Conservation (phyloP, 2,329 filamentous ascomycete genomes). For the Verticillium klebahnii region DNA sequence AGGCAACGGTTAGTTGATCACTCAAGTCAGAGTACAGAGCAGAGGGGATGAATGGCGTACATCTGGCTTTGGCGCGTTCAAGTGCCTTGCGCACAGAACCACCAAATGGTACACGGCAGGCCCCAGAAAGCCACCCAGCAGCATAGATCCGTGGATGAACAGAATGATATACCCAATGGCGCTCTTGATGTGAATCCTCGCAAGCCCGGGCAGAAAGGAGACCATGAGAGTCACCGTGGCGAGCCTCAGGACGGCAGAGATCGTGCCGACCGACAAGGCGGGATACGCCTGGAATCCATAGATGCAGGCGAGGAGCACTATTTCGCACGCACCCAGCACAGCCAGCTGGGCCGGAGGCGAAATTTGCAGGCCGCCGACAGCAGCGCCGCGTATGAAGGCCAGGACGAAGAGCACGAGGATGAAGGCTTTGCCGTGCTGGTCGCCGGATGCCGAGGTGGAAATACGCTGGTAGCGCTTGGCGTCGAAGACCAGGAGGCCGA, state of each 20-base stretch:
- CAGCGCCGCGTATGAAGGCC: slow-evolving; percentile 60
- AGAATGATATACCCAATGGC: slow-evolving; percentile 69
- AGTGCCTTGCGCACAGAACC: slow-evolving; percentile 3
- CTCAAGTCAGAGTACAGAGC: too few species aligned
- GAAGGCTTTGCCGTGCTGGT: slow-evolving; percentile 42
- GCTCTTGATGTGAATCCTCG: slow-evolving; percentile 55
- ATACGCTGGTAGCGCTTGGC: slow-evolving; percentile 64
- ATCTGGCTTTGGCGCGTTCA: slow-evolving; percentile 8
- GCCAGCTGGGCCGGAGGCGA: slow-evolving; percentile 58
- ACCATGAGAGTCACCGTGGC: slow-evolving; percentile 36
- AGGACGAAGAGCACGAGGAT: slow-evolving; percentile 60
- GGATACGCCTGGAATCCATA: slow-evolving; percentile 11
- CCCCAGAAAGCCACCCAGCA: slow-evolving; percentile 66
- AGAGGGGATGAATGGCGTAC: slow-evolving; percentile 2
- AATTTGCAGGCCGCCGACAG: slow-evolving; percentile 61
- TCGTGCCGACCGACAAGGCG: slow-evolving; percentile 6
- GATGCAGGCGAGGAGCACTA: slow-evolving; percentile 48
- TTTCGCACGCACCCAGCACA: slow-evolving; percentile 64
- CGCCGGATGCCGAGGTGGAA: slow-evolving; percentile 27
- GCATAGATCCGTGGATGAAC: slow-evolving; percentile 58
- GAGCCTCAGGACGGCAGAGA: slow-evolving; percentile 35
- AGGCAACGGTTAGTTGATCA: neutral
- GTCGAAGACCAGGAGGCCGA: slow-evolving; percentile 29
- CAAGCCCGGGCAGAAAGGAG: slow-evolving; percentile 55
- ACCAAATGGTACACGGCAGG: slow-evolving; percentile 41